A percentile compares a stretch with the other conserved stretches of the same genome.
phyloP scores from a whole-genome alignment of 2,329 filamentous ascomycete species.

The Ophiostoma perfectum region DNA sequence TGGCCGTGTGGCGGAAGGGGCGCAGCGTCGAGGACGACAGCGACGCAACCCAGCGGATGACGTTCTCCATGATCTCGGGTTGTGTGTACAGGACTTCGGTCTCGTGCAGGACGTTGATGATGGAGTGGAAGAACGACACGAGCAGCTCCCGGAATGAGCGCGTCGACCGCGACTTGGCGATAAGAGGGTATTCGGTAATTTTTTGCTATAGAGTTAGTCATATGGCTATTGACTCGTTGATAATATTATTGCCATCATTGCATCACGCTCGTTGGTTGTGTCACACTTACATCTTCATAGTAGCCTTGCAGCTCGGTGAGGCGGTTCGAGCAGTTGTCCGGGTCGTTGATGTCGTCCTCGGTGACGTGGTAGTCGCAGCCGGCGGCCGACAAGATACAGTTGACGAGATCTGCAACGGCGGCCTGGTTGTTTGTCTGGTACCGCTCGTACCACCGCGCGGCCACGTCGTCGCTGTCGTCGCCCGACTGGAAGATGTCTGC shows the following conservation, averaged over 20 bases:
- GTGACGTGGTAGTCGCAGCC: constrained; percentile 77
- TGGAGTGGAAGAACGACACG: constrained; percentile 68
- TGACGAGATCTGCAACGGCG: constrained; percentile 58
- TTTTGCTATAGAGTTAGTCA: constrained; percentile 48
- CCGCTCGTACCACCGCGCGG: constrained; percentile 54
- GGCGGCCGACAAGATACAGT: constrained; percentile 63
- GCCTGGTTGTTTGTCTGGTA: constrained; percentile 51
- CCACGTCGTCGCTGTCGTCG: constrained; percentile 51
- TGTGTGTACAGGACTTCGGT: constrained; percentile 78
- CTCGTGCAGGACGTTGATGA: constrained; percentile 74
- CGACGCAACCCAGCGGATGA: constrained; percentile 81
- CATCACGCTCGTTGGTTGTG: neutral
- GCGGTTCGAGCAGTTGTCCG: constrained; percentile 75
- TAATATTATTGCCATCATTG: no score
- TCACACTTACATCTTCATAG: constrained; percentile 64
- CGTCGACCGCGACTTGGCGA: constrained; percentile 71
- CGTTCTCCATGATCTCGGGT: constrained; percentile 73
- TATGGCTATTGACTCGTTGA: constrained; percentile 1
- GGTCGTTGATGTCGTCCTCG: constrained; percentile 78
- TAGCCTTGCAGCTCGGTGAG: constrained; percentile 81
- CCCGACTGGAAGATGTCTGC: constrained; percentile 59
- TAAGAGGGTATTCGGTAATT: constrained; percentile 85
- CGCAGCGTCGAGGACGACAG: constrained; percentile 85
- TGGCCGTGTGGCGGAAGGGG: constrained; percentile 91
- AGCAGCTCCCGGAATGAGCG: constrained; percentile 73